Base-by-base conservation (phyloP, 2,329 filamentous ascomycete genomes). In the Cyphellophora attinorum region DNA sequence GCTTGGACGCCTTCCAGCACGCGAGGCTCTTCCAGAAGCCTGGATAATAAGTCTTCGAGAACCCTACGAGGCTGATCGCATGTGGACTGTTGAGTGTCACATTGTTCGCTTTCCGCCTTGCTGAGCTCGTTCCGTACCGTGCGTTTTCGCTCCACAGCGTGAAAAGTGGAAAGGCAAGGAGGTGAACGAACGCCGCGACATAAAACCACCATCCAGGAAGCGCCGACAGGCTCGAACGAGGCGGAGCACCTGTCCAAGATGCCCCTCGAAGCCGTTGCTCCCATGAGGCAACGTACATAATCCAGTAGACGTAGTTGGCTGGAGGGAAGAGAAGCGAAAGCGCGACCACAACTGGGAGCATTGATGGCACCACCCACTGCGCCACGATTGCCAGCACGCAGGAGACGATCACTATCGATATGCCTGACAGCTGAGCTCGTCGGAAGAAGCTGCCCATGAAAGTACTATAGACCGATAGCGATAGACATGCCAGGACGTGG, bases 281-380 rank as follows among this genome's bases (percentile, higher is more conserved):
- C 54, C 75, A 93, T 29, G 82, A 76, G 6, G 85, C 82, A 55
- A 88, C 70, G 42, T 78, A 72, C 11, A 81, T 75, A 34, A 79
- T 68, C 52, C 86, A 91, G 53, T 79, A 85, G 6, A 88, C 80
- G 51, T 85, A 93, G 48, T 85, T 88, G 65, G 86, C 91, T 0
- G 86, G 82, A 0, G 84, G 74, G 52, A 94, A 94, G 0, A 94
- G 57, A 11, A 91, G 52, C 41, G 79, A 79, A 11, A 93, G 64
- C 3, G 83, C 61, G 5, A 72, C 68, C 3, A 88, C 81, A 1
- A 74, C 68, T 1, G 62, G 74, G 1, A 76, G 81, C 8, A 58
- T 63, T 3, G 75, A 74, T 1, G 65, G 66, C 0, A 70, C 76
- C 13, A 83, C 62, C 11, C 83, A 74, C 57, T 94, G 86, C 0